Evolutionary conservation across 805 yeast genomes (phyloP), one percentile per base, ranked within the genome.

Genomic region (Phaffomyces antillensis): DNA sequence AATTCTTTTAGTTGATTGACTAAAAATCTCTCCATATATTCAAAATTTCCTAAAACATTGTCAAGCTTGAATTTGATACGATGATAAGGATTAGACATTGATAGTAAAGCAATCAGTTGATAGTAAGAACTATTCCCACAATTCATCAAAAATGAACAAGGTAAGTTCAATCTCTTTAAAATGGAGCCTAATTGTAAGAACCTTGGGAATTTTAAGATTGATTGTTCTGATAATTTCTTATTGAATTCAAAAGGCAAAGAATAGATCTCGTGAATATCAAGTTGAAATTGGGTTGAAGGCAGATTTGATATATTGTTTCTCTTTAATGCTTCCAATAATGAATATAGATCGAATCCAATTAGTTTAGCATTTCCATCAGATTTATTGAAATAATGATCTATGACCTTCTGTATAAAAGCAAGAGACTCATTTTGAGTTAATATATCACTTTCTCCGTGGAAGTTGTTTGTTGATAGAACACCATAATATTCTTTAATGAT

Each of bases 71-170:
- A 40, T n/a, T 40, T 42, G 12, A 46, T 36, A 30, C 58, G 35
- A 23, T 49, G 46, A 32, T 51, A 49, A 9, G 58, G 58, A 37
- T 52, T 45, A n/a, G 50, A 15, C 33, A 54, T 13, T 13, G 50
- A 47, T 13, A 54, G 24, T 7, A 49, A 36, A 13, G 49, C 47
- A 28, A 49, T 8, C 10, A 54, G 37, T 8, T 45, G 39, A 28
- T 40, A 49, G 33, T 52, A 52, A 10, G 58, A 49, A 15, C 49
- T 45, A 39, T 54, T 52, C 10, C 58, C 58, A 7, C 40, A 44
- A 33, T 54, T 54, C 15, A 34, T 11, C 5, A 48, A 20, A 16
- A 47, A 52, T 13, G 49, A 43, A 39, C 41, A 31, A 11, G 58
- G 58, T 12, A 54, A 35, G 10, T 39, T 25, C 4, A 54, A 35